Percentiles rank a stretch among this genome's conserved stretches.
These are phyloP conservation scores for Phytomonas sp. DNA, from an alignment of 208 protist species.

Conservation along the genomic window DNA sequence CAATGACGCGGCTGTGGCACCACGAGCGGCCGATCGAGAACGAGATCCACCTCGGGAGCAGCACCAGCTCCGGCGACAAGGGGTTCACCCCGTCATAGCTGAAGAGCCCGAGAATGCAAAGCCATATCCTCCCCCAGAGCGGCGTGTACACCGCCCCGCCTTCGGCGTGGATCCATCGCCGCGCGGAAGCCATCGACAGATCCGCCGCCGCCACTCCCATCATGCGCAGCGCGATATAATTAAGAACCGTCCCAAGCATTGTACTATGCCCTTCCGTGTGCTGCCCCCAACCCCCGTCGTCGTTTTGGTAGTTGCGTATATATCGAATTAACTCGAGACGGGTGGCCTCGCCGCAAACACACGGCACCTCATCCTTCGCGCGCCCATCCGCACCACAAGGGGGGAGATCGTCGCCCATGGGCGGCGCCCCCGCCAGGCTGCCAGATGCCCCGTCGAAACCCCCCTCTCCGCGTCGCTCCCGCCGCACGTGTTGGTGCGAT, in stretches of 20 bases:
- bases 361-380: conserved; percentile 20
- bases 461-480: not conserved
- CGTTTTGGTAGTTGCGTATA: conserved; percentile 90
- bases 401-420: conserved; percentile 14
- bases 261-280: conserved; percentile 94
- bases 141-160: conserved; percentile 87
- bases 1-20: conserved; percentile 96
- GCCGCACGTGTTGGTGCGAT: conserved; percentile 36
- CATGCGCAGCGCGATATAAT: conserved; percentile 92
- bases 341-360: conserved; percentile 36
- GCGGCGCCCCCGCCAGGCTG: not conserved
- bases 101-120: conserved; percentile 89
- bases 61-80: conserved; percentile 90
- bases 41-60: conserved; percentile 89
- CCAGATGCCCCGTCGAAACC: not conserved
- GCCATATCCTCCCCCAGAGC: conserved; percentile 97
- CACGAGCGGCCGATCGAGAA: conserved; percentile 87
- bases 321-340: conserved; percentile 91
- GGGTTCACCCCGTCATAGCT: conserved; percentile 92
- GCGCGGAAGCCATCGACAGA: conserved; percentile 31
- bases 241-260: conserved; percentile 95
- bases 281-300: conserved; percentile 94
- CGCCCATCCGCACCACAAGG: conserved; percentile 11
- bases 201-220: conserved; percentile 86
- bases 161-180: conserved; percentile 70